Conservation (phyloP, 768 basidiomycete genomes). For the Albatrellus ellisii region DNA sequence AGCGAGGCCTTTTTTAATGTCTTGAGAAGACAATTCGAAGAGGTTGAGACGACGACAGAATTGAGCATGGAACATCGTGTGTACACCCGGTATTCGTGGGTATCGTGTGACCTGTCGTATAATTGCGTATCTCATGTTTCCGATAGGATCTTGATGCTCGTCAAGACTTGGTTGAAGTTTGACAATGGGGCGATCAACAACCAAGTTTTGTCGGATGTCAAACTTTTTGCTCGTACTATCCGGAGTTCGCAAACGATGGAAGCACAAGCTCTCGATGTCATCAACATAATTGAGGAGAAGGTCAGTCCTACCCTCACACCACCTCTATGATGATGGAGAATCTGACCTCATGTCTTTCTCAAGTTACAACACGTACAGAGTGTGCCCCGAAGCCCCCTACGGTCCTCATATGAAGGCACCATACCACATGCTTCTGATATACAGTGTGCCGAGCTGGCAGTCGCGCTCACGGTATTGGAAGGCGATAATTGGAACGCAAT, state of each 20-base stretch:
- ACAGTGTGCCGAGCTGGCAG: no score
- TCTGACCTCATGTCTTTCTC: no score
- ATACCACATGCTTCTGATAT: no score
- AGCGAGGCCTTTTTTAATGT: constrained; percentile 26
- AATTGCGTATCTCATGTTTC: background rate
- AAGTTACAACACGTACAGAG: no score
- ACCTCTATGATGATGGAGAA: no score
- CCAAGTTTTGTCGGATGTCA: constrained; percentile 16
- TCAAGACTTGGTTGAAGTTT: constrained; percentile 5
- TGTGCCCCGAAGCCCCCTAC: no score
- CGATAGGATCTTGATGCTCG: constrained; percentile 3
- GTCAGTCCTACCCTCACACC: no score
- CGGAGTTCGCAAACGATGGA: constrained; percentile 5
- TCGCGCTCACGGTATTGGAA: no score
- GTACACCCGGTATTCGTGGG: constrained; percentile 7
- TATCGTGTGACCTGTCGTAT: background rate
- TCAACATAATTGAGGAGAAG: constrained; percentile 3
- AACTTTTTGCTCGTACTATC: constrained; percentile 3
- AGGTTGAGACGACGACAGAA: constrained; percentile 13
- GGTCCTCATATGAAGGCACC: no score
- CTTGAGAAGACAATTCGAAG: constrained; percentile 26
- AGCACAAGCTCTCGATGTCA: constrained; percentile 1
- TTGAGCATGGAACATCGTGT: background rate
- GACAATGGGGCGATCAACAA: constrained; percentile 12
- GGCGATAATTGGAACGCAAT: no score